Evolutionary conservation across 75 land plant genomes (phyloP).

Genomic region (Gnetum montanum): DNA sequence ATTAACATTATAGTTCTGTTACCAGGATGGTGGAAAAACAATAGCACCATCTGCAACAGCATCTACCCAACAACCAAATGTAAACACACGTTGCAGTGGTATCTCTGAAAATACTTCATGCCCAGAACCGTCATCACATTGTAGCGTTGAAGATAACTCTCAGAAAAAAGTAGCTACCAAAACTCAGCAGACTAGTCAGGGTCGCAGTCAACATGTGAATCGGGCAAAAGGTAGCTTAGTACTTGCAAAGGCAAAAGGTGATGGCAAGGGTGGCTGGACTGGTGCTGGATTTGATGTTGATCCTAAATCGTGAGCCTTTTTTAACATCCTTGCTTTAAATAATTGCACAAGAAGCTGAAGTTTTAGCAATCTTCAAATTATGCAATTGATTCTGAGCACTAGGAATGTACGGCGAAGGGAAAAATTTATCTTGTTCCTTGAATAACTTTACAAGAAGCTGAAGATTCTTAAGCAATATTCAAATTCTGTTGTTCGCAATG

Average conservation of each 20-base stretch:
- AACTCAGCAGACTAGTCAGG: slow-evolving; percentile 2
- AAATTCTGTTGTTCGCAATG: too few relatives aligned
- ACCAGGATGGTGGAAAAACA: too few relatives aligned
- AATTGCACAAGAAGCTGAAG: too few relatives aligned
- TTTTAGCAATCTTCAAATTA: too few relatives aligned
- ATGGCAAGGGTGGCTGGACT: slow-evolving; percentile 70
- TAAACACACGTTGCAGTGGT: neutral
- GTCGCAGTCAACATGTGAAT: slow-evolving; percentile 13
- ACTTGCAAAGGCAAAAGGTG: slow-evolving; percentile 46
- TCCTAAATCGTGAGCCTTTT: slow-evolving; percentile 2
- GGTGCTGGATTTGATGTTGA: slow-evolving; percentile 93
- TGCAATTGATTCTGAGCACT: too few relatives aligned
- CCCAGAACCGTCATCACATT: slow-evolving; percentile 1
- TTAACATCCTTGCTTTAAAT: neutral
- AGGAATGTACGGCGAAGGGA: too few relatives aligned
- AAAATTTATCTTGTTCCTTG: too few relatives aligned
- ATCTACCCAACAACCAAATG: slow-evolving; percentile 3
- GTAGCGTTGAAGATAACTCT: neutral
- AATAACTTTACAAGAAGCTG: too few relatives aligned
- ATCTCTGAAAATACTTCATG: slow-evolving; percentile 3
- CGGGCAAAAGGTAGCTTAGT: slow-evolving; percentile 51
- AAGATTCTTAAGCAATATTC: too few relatives aligned
- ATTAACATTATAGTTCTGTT: too few relatives aligned
- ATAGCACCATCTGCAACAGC: too few relatives aligned
- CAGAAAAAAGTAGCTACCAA: slow-evolving; percentile 7